Conservation (phyloP, 139 green algal species). For the Eudorina sp. region DNA sequence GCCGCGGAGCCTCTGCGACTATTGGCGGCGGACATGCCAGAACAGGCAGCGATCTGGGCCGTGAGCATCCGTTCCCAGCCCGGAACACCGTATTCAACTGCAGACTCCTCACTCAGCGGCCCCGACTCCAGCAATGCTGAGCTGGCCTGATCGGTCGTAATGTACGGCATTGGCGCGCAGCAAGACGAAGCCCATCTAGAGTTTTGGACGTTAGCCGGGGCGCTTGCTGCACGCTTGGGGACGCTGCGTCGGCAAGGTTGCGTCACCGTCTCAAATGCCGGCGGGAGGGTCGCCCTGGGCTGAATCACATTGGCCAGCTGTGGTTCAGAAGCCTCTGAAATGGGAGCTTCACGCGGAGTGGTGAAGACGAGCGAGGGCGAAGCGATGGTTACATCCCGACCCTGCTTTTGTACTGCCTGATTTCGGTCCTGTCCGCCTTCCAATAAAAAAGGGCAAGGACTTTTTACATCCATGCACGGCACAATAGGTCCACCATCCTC, state of each 20-base stretch:
- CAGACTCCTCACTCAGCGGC: not conserved
- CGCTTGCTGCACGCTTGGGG: not conserved
- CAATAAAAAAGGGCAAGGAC: no score
- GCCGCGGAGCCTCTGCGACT: not conserved
- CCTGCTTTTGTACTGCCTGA: no score
- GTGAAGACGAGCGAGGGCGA: no score
- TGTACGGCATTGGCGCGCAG: constrained; percentile 2
- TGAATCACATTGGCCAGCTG: no score
- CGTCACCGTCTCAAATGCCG: no score
- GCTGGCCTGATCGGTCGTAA: not conserved
- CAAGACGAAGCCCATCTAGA: not conserved
- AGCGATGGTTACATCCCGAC: no score
- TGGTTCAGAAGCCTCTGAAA: no score
- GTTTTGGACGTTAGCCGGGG: not conserved
- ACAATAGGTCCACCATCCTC: no score
- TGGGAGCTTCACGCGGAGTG: no score
- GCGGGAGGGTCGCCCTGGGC: no score
- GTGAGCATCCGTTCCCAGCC: constrained; percentile 42
- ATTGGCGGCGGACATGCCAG: not conserved
- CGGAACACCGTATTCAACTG: constrained; percentile 19
- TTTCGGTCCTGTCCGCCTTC: no score
- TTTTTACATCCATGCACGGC: no score
- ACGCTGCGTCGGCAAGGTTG: not conserved
- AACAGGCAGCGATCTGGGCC: constrained; percentile 32
- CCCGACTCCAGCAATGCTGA: not conserved